Base-by-base conservation (phyloP, 108 stramenopile genomes). In the Mediolabrus comicus region DNA sequence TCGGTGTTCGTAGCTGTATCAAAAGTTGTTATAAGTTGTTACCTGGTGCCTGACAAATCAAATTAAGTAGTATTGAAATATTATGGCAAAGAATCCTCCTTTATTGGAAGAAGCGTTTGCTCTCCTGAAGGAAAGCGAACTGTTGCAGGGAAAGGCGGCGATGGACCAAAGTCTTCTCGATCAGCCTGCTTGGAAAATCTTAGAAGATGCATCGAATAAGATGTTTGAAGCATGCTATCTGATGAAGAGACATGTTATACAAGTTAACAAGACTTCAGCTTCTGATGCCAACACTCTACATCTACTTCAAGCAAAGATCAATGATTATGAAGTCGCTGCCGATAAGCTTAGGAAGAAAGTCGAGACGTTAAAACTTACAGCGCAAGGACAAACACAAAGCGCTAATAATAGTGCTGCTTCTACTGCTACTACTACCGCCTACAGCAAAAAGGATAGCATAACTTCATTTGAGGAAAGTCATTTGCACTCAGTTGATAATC, bases 41-140 rank as follows among this genome's bases (percentile, higher is more conserved):
- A n/a, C n/a, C n/a, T n/a, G n/a, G n/a, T n/a, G n/a, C n/a, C n/a
- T n/a, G n/a, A n/a, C n/a, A n/a, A n/a, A n/a, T n/a, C n/a, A n/a
- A n/a, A n/a, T n/a, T n/a, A n/a, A n/a, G n/a, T n/a, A n/a, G n/a
- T n/a, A n/a, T n/a, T 16, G 14, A 41, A 46, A 24, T 6, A 46
- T 6, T 9, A 57, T 52, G 41, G 27, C 56, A 26, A 0, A 35
- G 29, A n/a, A n/a, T n/a, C n/a, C n/a, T n/a, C 4, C 66, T 57
- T 27, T 59, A 27, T 36, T 83, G 17, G 78, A 90, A 32, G 84
- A 84, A 62, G 83, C 85, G 4, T 84, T 90, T 64, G 64, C 69
- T 22, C 69, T 90, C n/a, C 75, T 90, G 30, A 62, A 72, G 53
- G 59, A 71, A 19, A 85, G 85, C 1, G 71, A 65, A n/a, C 13